Percentiles rank a stretch among this genome's conserved stretches.
phyloP scores from a whole-genome alignment of 441 rosid species.

The Populus tomentosa region DNA sequence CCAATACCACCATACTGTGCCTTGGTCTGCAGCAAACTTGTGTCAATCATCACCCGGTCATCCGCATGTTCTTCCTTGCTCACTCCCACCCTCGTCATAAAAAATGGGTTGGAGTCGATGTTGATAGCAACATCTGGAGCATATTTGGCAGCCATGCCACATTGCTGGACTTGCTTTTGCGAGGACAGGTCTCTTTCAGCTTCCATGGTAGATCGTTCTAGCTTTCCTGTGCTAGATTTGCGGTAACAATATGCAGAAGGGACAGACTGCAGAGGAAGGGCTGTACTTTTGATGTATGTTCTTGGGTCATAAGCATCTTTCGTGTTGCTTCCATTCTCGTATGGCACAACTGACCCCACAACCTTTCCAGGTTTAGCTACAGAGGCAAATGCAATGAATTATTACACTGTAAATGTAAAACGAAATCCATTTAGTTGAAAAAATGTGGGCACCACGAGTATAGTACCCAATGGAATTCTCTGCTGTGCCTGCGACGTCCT shows the following conservation, averaged over 20 bases:
- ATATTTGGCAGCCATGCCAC: constrained; percentile 48
- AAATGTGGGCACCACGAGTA: background rate
- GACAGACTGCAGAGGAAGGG: constrained; percentile 40
- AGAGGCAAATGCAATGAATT: constrained; percentile 12
- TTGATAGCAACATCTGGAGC: constrained; percentile 70
- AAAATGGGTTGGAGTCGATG: constrained; percentile 77
- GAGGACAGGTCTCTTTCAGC: constrained; percentile 35
- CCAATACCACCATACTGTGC: constrained; percentile 53
- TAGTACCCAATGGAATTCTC: constrained; percentile 62
- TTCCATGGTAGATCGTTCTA: constrained; percentile 48
- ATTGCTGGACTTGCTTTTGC: constrained; percentile 56
- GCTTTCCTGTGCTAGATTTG: constrained; percentile 47
- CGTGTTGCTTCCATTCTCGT: constrained; percentile 39
- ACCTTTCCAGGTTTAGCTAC: constrained; percentile 65
- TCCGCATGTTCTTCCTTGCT: constrained; percentile 50
- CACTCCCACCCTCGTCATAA: constrained; percentile 62
- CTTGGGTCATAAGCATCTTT: constrained; percentile 70
- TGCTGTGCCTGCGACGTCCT: constrained; percentile 50
- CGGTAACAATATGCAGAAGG: constrained; percentile 39
- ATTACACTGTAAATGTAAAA: background rate
- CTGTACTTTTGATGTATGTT: constrained; percentile 45
- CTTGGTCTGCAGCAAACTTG: constrained; percentile 60
- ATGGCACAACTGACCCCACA: constrained; percentile 58
- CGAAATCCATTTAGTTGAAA: background rate
- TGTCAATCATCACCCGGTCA: constrained; percentile 49